A percentile compares a stretch with the other conserved stretches of the same genome.
phyloP scores from a whole-genome alignment of 106 monocot genomes.

The Narthecium ossifragum region DNA sequence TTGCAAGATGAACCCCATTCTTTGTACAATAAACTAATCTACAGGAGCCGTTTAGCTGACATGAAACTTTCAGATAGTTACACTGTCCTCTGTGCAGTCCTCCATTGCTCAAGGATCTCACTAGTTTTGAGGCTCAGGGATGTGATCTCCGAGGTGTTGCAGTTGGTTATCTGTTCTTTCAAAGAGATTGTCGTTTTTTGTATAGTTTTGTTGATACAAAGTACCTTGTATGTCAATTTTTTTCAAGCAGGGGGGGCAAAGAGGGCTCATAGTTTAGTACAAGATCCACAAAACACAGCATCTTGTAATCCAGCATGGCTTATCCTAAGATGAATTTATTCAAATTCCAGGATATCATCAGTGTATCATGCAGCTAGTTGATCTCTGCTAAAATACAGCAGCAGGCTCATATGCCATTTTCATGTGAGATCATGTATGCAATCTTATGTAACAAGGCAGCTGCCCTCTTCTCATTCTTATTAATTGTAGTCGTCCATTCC shows the following conservation, averaged over 20 bases:
- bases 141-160: too few relatives aligned
- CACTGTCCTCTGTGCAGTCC: too few relatives aligned
- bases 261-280: background rate
- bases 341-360: background rate
- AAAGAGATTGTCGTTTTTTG: too few relatives aligned
- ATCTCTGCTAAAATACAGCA: background rate
- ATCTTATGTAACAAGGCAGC: slow-evolving; percentile 33
- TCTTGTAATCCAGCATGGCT: background rate
- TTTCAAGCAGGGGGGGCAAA: background rate
- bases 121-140: too few relatives aligned
- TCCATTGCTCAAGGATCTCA: too few relatives aligned
- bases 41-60: too few relatives aligned
- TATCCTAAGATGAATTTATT: background rate
- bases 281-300: background rate
- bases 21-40: too few relatives aligned
- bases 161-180: too few relatives aligned
- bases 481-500: slow-evolving; percentile 27
- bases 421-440: slow-evolving; percentile 22
- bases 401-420: slow-evolving; percentile 8
- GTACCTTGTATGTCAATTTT: too few relatives aligned
- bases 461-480: slow-evolving; percentile 16
- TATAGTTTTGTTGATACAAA: too few relatives aligned
- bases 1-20: too few relatives aligned
- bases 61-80: too few relatives aligned
- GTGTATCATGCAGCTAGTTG: background rate